Evolutionary conservation across 1,139 yeast genomes (phyloP).

Genomic region (Magnusiomyces sp.): DNA sequence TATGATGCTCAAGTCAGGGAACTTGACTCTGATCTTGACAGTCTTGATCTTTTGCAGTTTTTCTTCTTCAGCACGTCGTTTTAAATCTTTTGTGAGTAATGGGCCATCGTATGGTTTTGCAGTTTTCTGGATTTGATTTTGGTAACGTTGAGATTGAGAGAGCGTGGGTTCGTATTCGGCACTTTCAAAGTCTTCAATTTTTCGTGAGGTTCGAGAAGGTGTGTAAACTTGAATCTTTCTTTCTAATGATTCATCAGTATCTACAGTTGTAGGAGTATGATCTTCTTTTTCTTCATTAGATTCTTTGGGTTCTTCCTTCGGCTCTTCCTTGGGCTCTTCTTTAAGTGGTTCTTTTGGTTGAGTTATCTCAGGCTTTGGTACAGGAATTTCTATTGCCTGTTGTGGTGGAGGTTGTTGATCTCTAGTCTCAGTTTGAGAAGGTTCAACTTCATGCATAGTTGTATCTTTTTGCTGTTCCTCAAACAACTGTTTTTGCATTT

Average conservation of each 20-base stretch:
- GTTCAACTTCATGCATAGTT: no score
- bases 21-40: conserved; percentile 23
- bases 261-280: background rate
- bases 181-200: conserved; percentile 19
- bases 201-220: conserved; percentile 14
- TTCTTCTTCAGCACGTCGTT: conserved; percentile 22
- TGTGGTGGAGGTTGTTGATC: no score
- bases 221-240: conserved; percentile 20
- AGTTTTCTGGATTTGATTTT: conserved; percentile 20
- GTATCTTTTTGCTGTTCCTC: background rate
- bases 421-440: no score
- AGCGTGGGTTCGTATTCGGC: conserved; percentile 13
- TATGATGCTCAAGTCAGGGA: conserved; percentile 30
- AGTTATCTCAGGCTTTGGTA: no score
- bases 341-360: no score
- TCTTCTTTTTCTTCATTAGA: background rate
- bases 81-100: conserved; percentile 26
- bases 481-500: conserved; percentile 15
- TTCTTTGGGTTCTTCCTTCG: background rate
- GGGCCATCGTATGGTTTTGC: conserved; percentile 23
- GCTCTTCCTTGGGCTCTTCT: background rate
- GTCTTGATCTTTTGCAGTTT: conserved; percentile 18
- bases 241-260: background rate
- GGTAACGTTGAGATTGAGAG: conserved; percentile 11
- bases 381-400: no score